Conservation (phyloP, 345 rosid genomes). For the Moricandia arvensis region DNA sequence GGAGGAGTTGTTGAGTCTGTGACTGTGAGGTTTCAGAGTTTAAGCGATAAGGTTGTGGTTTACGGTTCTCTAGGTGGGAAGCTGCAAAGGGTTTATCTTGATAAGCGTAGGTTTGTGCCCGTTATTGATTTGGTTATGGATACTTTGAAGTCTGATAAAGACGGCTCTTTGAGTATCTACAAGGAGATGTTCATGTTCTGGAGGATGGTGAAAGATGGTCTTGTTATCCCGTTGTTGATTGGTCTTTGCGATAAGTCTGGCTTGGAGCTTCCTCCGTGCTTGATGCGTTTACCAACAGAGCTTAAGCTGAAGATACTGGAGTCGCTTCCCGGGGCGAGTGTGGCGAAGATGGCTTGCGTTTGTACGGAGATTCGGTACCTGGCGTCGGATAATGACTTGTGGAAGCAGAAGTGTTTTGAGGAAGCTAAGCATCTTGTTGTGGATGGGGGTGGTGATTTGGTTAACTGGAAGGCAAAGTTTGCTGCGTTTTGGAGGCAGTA, state of each 20-base stretch:
- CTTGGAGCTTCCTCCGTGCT: constrained; percentile 48
- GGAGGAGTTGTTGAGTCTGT: constrained; percentile 38
- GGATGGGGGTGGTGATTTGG: not conserved
- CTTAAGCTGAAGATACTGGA: constrained; percentile 65
- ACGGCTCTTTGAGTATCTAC: constrained; percentile 13
- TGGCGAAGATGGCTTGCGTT: constrained; percentile 52
- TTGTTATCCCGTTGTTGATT: constrained; percentile 60
- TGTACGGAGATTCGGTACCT: constrained; percentile 49
- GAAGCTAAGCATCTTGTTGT: constrained; percentile 38
- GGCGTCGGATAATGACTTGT: constrained; percentile 53
- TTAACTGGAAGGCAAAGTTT: constrained; percentile 53
- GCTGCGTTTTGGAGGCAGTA: constrained; percentile 37
- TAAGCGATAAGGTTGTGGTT: constrained; percentile 54
- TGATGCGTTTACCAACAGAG: constrained; percentile 61
- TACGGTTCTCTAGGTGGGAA: constrained; percentile 49
- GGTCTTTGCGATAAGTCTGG: constrained; percentile 38
- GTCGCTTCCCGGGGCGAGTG: constrained; percentile 52
- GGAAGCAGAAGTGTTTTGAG: constrained; percentile 56
- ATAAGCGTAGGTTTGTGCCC: constrained; percentile 48
- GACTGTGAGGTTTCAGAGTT: constrained; percentile 46
- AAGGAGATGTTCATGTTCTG: constrained; percentile 58
- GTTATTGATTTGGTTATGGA: constrained; percentile 36
- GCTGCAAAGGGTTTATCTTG: constrained; percentile 42
- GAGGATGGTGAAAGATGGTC: constrained; percentile 72
- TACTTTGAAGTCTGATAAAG: constrained; percentile 27